Evolutionary conservation across 2,329 filamentous ascomycete species (phyloP).

Genomic region (Tolypocladium tundrense): DNA sequence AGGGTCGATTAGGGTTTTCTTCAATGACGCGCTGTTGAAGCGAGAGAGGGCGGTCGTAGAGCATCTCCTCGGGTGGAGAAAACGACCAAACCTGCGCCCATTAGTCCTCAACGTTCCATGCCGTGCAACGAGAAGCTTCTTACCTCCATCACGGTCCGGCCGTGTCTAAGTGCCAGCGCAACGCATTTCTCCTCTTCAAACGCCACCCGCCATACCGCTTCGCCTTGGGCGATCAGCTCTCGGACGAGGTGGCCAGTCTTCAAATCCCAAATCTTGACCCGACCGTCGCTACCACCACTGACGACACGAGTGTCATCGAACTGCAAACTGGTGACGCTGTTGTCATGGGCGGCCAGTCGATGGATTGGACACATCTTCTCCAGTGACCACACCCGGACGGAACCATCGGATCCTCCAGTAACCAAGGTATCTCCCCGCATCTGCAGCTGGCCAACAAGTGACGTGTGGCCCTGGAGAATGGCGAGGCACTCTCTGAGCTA

Average conservation of each 20-base stretch:
- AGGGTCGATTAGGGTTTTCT: constrained; percentile 34
- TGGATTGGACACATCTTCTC: constrained; percentile 87
- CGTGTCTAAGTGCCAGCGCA: constrained; percentile 77
- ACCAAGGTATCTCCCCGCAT: constrained; percentile 92
- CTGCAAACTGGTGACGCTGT: constrained; percentile 93
- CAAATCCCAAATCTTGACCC: constrained; percentile 97
- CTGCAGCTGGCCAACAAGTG: constrained; percentile 89
- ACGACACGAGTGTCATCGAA: constrained; percentile 95
- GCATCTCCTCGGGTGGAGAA: constrained; percentile 67
- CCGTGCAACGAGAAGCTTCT: constrained; percentile 16
- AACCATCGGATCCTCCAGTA: constrained; percentile 91
- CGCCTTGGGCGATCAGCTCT: constrained; percentile 81
- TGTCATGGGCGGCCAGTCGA: constrained; percentile 90
- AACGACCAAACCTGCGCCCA: constrained; percentile 77
- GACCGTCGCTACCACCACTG: constrained; percentile 90
- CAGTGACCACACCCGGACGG: constrained; percentile 91
- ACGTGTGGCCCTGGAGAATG: constrained; percentile 93
- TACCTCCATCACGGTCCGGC: constrained; percentile 95
- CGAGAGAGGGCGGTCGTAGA: constrained; percentile 42
- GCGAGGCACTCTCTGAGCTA: constrained; percentile 63
- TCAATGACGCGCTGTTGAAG: constrained; percentile 37
- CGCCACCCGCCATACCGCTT: constrained; percentile 94
- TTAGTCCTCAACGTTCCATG: not conserved
- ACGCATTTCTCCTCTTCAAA: constrained; percentile 99
- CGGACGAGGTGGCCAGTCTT: constrained; percentile 84